A percentile compares a stretch with the other conserved stretches of the same genome.
phyloP scores from a whole-genome alignment of 768 basidiomycete species.

The Porphyrellus cyaneotinctus region DNA sequence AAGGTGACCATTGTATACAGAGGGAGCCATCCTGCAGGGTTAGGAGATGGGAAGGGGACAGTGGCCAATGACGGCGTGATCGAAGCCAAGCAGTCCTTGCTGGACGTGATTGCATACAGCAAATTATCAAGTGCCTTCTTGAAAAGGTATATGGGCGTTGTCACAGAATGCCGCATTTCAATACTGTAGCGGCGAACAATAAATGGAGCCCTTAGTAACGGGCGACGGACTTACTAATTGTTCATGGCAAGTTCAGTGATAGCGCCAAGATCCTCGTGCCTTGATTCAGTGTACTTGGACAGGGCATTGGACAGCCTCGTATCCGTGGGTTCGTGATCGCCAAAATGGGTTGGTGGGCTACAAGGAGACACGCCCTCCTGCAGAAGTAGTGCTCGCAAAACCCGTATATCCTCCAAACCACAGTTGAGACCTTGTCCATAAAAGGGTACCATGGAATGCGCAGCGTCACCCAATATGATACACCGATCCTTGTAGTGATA shows the following conservation, averaged over 20 bases:
- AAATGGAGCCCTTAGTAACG: slow-evolving; percentile 22
- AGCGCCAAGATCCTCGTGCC: slow-evolving; percentile 86
- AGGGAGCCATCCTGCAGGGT: slow-evolving; percentile 80
- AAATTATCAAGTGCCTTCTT: slow-evolving; percentile 77
- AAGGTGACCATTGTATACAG: slow-evolving; percentile 99
- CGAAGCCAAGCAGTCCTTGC: slow-evolving; percentile 43
- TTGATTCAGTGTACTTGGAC: slow-evolving; percentile 69
- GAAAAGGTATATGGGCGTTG: slow-evolving; percentile 73
- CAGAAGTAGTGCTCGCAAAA: slow-evolving; percentile 72
- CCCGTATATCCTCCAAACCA: slow-evolving; percentile 94
- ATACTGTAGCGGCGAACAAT: slow-evolving; percentile 48
- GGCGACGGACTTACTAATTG: slow-evolving; percentile 77
- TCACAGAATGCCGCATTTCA: slow-evolving; percentile 93
- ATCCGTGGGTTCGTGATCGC: slow-evolving; percentile 41
- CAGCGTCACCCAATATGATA: slow-evolving; percentile 89
- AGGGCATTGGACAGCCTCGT: slow-evolving; percentile 61
- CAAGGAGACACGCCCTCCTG: slow-evolving; percentile 60
- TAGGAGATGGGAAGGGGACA: slow-evolving; percentile 54
- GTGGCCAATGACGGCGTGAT: slow-evolving; percentile 45
- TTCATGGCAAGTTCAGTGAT: slow-evolving; percentile 92
- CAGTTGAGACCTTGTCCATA: slow-evolving; percentile 98
- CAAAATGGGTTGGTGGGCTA: slow-evolving; percentile 28
- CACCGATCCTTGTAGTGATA: slow-evolving; percentile 89
- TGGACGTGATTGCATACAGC: slow-evolving; percentile 58
- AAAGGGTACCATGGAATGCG: slow-evolving; percentile 98